Base-by-base conservation (phyloP, 768 basidiomycete species). In the Suillus spraguei region DNA sequence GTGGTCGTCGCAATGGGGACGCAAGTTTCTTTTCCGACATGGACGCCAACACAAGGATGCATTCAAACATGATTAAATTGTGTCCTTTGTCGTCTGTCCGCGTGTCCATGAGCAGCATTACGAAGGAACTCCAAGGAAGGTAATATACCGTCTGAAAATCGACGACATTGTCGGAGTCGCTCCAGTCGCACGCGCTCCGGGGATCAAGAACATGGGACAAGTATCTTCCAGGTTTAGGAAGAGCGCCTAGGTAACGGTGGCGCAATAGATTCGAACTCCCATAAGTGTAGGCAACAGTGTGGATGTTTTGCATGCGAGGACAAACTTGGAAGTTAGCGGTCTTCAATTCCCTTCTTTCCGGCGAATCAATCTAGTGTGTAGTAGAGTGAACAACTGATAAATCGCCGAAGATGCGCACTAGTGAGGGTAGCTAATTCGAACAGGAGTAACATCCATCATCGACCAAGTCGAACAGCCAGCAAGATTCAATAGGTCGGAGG, bases 111-210 rank as follows among this genome's bases (percentile, higher is more conserved):
- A 94, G 68, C 11, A 86, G 81, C 24, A 89, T 82, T 1, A 94
- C 76, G 9, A 94, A 71, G 3, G 87, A 80, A 1, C 6, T 24
- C 14, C 46, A 47, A 14, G 22, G 24, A 24, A 49, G 92, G 91
- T 14, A 94, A n/a, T n/a, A 70, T 8, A 95, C 82, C 0, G 86
- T 87, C 73, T 95, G 91, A 75, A 95, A 93, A 73, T 97, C 94
- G 5, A 89, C 73, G 20, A 81, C 78, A 42, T 81, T 79, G 49
- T 81, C 76, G 52, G 83, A 78, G 3, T 79, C 0, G 94, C 88
- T 2, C 87, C 80, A 3, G 82, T 75, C 76, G 81, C 64, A 80
- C 81, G 67, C 22, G 66, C 22, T 75, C 69, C 7, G 70, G 64
- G 17, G 70, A 90, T 85, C 13, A 98, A 84, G 80, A 99, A 97